phyloP scores from a whole-genome alignment of 148 eudicot genomes.

The Amaranthus hypochondriacus region DNA sequence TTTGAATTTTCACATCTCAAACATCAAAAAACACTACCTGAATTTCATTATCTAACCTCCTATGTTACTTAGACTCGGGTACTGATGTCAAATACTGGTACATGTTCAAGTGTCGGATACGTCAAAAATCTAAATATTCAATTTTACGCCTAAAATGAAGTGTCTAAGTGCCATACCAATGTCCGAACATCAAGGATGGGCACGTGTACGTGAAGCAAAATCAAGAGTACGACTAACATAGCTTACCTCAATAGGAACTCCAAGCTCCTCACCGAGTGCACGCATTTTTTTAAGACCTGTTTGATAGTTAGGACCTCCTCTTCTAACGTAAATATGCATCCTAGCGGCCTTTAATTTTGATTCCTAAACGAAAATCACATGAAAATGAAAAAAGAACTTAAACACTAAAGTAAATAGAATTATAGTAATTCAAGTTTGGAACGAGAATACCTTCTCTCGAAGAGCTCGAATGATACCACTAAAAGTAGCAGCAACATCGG shows the following conservation, averaged over 20 bases:
- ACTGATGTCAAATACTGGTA: too few relatives aligned
- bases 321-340: constrained; percentile 72
- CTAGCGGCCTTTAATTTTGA: constrained; percentile 69
- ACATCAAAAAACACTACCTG: not conserved
- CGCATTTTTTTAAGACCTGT: constrained; percentile 75
- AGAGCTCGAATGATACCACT: constrained; percentile 74
- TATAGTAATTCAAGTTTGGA: not conserved
- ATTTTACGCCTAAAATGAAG: too few relatives aligned
- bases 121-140: too few relatives aligned
- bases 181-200: too few relatives aligned
- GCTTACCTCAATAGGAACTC: constrained; percentile 59
- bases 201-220: not conserved
- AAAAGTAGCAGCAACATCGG: constrained; percentile 96
- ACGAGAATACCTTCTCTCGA: constrained; percentile 50
- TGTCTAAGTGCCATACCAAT: too few relatives aligned
- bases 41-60: too few relatives aligned
- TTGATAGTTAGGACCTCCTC: constrained; percentile 92
- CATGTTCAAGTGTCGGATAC: too few relatives aligned
- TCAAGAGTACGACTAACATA: not conserved
- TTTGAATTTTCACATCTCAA: not conserved
- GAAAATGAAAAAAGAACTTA: not conserved
- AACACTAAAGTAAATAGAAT: not conserved
- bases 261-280: constrained; percentile 69
- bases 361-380: constrained; percentile 34
- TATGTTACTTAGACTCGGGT: too few relatives aligned